Percentiles rank a stretch among this genome's conserved stretches.
Conservation (phyloP, 2,329 filamentous ascomycete species). For the Elsinoe arachidis region DNA sequence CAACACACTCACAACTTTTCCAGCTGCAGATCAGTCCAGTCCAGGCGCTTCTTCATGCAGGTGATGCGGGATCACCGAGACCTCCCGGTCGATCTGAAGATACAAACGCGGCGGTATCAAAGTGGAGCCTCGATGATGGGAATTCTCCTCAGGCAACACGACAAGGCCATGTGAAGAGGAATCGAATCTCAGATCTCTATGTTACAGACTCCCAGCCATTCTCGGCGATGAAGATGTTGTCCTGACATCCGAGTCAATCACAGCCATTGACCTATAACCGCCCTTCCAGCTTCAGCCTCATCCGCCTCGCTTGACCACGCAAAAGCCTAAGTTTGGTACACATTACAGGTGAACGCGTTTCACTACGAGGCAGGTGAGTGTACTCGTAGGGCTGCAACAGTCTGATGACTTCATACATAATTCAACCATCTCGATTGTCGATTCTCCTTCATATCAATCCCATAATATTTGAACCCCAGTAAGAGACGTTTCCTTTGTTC, state of each 20-base stretch:
- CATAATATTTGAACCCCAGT: slow-evolving; percentile 15
- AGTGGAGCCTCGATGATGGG: not conserved
- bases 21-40: not conserved
- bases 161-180: not conserved
- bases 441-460: slow-evolving; percentile 19
- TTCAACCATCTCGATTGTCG: slow-evolving; percentile 1
- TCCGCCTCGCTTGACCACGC: not conserved
- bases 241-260: not conserved
- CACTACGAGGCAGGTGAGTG: slow-evolving; percentile 5
- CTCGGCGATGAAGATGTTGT: slow-evolving; percentile 2
- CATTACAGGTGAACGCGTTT: slow-evolving; percentile 9
- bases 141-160: not conserved
- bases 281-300: slow-evolving; percentile 5
- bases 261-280: not conserved
- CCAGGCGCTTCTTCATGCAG: not conserved
- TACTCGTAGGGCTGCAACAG: slow-evolving; percentile 6
- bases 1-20: not conserved
- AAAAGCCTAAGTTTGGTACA: slow-evolving; percentile 1
- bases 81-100: not conserved
- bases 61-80: not conserved
- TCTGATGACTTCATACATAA: slow-evolving; percentile 10
- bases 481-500: slow-evolving; percentile 12
- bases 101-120: not conserved
- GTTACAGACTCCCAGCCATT: not conserved
- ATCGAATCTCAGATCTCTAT: not conserved